Base-by-base conservation (phyloP, 1,284 basidiomycete species). In the Anthracocystis panici-leucophaei region DNA sequence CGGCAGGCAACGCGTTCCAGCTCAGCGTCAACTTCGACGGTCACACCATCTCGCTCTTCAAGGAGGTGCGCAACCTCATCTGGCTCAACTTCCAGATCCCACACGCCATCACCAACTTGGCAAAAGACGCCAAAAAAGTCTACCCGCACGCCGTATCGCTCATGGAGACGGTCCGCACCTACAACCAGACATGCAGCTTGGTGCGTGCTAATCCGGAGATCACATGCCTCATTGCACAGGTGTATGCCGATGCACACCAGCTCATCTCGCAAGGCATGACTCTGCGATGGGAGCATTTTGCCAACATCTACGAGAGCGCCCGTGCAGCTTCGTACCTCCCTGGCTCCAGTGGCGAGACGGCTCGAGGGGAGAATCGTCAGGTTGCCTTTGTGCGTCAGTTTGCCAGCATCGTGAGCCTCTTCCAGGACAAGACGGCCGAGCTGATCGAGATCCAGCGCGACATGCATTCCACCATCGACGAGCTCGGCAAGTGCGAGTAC, bases 141-240 rank as follows among this genome's bases (percentile, higher is more conserved):
- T 98, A 99, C 84, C 95, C 96, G 0, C 94, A 97, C 87, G 97
- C 97, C 2, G 96, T 98, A 68, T 76, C 79, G 21, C 87, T 99
- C 85, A 97, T 98, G 95, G 95, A 99, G 88, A 96, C 95, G 0
- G 94, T 98, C 14, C 88, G 95, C 81, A 98, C 94, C 23, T 97
- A 98, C 86, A 93, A 93, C 18, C 96, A 98, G 88, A 97, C 94
- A 0, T 87, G 95, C 82, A 93, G 93, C 79, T 87, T 97, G 78
- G 91, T 98, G 76, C 92, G 60, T n/a, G 65, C 73, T 54, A 94
- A 96, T 83, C 92, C 92, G 78, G 93, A 92, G 4, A 94, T 98
- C 79, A 92, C 95, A 81, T 93, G 93, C 89, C 88, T 99, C 23
- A 70, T 85, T 20, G 82, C 82, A 5, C 77, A 79, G 42, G 72